Percentiles rank a stretch among this genome's conserved stretches.
These are phyloP conservation scores for Trichoderma gracile DNA, from an alignment of 2,329 filamentous ascomycete genomes.

Conservation along the genomic window DNA sequence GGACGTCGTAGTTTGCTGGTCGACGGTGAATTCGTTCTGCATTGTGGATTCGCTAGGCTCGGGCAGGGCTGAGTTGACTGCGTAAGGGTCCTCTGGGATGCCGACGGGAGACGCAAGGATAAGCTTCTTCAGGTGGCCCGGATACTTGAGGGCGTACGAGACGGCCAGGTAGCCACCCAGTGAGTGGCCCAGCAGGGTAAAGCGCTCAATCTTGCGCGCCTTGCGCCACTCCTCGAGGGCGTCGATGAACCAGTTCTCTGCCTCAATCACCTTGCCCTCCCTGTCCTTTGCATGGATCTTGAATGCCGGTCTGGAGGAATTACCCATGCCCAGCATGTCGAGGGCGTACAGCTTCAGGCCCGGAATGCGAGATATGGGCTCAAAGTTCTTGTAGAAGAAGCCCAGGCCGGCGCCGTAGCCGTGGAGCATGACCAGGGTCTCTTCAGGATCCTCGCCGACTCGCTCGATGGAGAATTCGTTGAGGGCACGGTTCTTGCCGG, in stretches of 20 bases:
- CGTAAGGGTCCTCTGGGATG: conserved; percentile 91
- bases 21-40: conserved; percentile 76
- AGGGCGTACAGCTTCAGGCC: conserved; percentile 91
- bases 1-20: conserved; percentile 59
- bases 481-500: conserved; percentile 80
- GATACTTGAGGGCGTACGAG: conserved; percentile 95
- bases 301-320: conserved; percentile 81
- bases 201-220: conserved; percentile 83
- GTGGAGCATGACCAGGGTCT: conserved; percentile 93
- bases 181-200: conserved; percentile 90
- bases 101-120: conserved; percentile 94
- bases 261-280: conserved; percentile 78
- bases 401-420: conserved; percentile 95
- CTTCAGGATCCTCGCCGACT: conserved; percentile 72
- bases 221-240: conserved; percentile 94
- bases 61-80: conserved; percentile 76
- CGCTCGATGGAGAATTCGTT: conserved; percentile 94
- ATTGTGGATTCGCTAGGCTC: conserved; percentile 73
- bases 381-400: conserved; percentile 99
- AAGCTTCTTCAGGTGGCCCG: conserved; percentile 90
- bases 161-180: conserved; percentile 93
- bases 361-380: conserved; percentile 72
- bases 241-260: conserved; percentile 95
- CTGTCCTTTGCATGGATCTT: conserved; percentile 80
- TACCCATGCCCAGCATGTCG: conserved; percentile 94